Evolutionary conservation across 306 rosid genomes (phyloP).

Genomic region (Begonia masoniana): DNA sequence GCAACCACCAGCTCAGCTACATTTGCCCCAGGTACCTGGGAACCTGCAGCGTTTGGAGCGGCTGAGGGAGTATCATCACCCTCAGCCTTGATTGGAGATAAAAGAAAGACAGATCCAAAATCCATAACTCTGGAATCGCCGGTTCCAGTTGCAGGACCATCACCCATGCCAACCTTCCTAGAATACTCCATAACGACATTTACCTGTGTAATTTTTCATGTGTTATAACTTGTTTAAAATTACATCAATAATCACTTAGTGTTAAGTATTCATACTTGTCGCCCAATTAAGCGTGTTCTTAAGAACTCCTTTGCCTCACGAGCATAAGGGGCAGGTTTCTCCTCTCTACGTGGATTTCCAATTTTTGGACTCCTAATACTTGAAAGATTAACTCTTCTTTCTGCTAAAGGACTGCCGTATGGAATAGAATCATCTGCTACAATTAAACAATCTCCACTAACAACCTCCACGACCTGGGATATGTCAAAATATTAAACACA

Average conservation of each 20-base stretch:
- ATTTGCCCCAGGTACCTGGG: slow-evolving; percentile 54
- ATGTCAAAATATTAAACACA: slow-evolving; percentile 6
- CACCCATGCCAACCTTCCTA: slow-evolving; percentile 50
- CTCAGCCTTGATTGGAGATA: slow-evolving; percentile 45
- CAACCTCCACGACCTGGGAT: slow-evolving; percentile 94
- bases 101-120: slow-evolving; percentile 81
- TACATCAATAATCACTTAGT: slow-evolving; percentile 7
- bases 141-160: slow-evolving; percentile 44
- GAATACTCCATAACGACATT: slow-evolving; percentile 96
- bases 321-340: slow-evolving; percentile 96
- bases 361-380: slow-evolving; percentile 97
- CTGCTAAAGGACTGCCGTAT: slow-evolving; percentile 84
- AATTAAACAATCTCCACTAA: slow-evolving; percentile 84
- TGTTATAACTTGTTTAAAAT: too few relatives aligned
- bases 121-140: slow-evolving; percentile 88
- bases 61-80: slow-evolving; percentile 49
- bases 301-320: slow-evolving; percentile 98
- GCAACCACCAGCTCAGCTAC: slow-evolving; percentile 58
- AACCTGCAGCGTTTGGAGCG: slow-evolving; percentile 28
- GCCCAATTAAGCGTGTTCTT: slow-evolving; percentile 85
- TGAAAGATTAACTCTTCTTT: slow-evolving; percentile 91
- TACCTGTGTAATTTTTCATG: slow-evolving; percentile 33
- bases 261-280: slow-evolving; percentile 44
- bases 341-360: slow-evolving; percentile 96
- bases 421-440: slow-evolving; percentile 94